A percentile compares a stretch with the other conserved stretches of the same genome.
phyloP scores from a whole-genome alignment of 1,139 yeast species.

The Yamadazyma sp. region DNA sequence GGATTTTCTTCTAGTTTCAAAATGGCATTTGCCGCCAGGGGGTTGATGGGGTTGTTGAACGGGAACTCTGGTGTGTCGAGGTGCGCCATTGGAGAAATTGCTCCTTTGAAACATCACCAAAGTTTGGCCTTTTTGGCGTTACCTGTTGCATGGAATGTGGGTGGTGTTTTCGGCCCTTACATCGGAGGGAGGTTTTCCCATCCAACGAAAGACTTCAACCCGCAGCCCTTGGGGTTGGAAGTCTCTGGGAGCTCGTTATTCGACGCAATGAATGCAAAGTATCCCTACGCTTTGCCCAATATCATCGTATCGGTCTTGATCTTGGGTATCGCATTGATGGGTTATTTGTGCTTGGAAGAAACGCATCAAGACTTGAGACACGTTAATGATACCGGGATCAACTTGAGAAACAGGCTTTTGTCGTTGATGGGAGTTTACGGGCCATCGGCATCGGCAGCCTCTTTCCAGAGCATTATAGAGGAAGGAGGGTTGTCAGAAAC shows the following conservation, averaged over 20 bases:
- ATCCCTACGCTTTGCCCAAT: constrained; percentile 62
- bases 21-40: constrained; percentile 52
- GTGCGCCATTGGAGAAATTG: constrained; percentile 60
- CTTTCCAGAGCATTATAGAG: not conserved
- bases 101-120: constrained; percentile 53
- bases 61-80: constrained; percentile 62
- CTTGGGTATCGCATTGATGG: constrained; percentile 33
- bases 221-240: too few relatives aligned
- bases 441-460: constrained; percentile 19
- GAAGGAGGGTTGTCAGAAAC: constrained; percentile 1
- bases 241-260: not conserved
- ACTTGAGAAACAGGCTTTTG: constrained; percentile 45
- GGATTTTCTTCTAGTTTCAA: constrained; percentile 52
- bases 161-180: constrained; percentile 47
- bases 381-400: constrained; percentile 49
- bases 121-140: constrained; percentile 57
- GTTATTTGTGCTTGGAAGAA: constrained; percentile 57
- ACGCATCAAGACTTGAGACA: constrained; percentile 47
- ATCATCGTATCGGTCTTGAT: constrained; percentile 48
- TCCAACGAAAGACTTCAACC: constrained; percentile 16
- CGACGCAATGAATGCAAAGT: constrained; percentile 8
- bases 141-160: constrained; percentile 59
- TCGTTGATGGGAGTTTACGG: constrained; percentile 25
- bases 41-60: constrained; percentile 54
- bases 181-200: constrained; percentile 50